Base-by-base conservation (phyloP, 345 rosid species). In the Gossypium rotundifolium region DNA sequence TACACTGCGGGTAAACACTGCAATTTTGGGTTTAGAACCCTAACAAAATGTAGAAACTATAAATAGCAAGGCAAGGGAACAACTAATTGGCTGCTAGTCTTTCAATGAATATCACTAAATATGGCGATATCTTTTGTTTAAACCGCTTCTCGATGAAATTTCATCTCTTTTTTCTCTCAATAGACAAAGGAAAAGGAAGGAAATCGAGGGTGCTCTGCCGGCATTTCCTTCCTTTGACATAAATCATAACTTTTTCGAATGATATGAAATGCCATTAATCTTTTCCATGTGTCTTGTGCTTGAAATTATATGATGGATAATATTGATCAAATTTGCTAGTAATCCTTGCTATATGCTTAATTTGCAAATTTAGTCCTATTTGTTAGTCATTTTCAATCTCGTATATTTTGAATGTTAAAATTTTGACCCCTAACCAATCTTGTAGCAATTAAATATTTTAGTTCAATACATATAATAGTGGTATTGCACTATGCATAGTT, bases 121-220 rank as follows among this genome's bases (percentile, higher is more conserved):
- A 72, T 44, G 88, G 90, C 75, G 82, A 83, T 72, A 90, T 90
- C 94, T 88, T 85, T 88, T 90, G n/a, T 82, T 82, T 71, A 87
- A 75, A 55, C 72, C 74, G 65, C 74, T 78, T 78, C 83, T 79
- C 83, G 83, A 67, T 79, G 71, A 46, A 79, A 74, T 67, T 79
- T 71, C 74, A 81, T 77, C 72, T 79, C 79, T 77, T 76, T 76
- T n/a, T 76, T 81, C 75, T 78, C 83, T 77, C 85, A 79, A 59
- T 65, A 44, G 76, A 80, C 72, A 79, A 55, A 76, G 72, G 80
- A 42, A 80, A 71, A 76, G 72, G 80, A 42, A 80, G 67, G 17
- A 33, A 70, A 52, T 51, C 46, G 40, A 20, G 52, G 70, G 70
- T 67, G 71, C 71, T 33, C 40, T 33, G 40, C n/a, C 23, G 55